Evolutionary conservation across 805 yeast genomes (phyloP), one percentile per base, ranked within the genome.

Genomic region (Barnettozyma botsteinii): DNA sequence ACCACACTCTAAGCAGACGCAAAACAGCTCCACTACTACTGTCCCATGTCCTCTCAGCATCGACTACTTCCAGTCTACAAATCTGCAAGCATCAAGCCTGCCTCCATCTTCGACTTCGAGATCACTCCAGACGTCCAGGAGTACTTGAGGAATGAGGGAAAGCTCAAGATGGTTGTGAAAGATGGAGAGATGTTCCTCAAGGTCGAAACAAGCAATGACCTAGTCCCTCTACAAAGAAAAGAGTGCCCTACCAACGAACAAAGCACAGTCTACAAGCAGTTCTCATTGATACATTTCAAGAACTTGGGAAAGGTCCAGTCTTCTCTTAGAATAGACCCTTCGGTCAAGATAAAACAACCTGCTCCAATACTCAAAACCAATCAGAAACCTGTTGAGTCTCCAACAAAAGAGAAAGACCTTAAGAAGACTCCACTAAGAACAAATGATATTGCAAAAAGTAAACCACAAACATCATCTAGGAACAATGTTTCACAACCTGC

Each of bases 161-260:
- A 50, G 24, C 42, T 53, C 24, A 52, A 47, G 35, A 42, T 55
- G 15, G 26, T 52, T 4, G 51, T 55, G 10, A 44, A 45, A 35
- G 40, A 51, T 24, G 57, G 56, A 18, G 38, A 44, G 11, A 31
- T 47, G 21, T 40, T 37, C 4, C 33, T 56, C 9, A 46, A 49
- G 28, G 29, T 54, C 4, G 46, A 45, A 4, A 21, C 21, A 13
- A 21, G 27, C 22, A 31, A 24, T 19, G 35, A 7, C 23, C 23
- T 9, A 48, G 38, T 23, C 14, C 29, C 2, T n/a, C 48, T 3
- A 31, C 40, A 31, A 20, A 45, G 8, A 52, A 50, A 9, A n/a
- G 19, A 21, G 12, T 8, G n/a, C 20, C 17, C 10, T 6, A n/a
- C 25, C 7, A 37, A 22, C 24, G 29, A 21, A 10, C n/a, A 15